These are phyloP conservation scores for Tulasnella sp. DNA, from an alignment of 768 basidiomycete species.

Conservation along the genomic window DNA sequence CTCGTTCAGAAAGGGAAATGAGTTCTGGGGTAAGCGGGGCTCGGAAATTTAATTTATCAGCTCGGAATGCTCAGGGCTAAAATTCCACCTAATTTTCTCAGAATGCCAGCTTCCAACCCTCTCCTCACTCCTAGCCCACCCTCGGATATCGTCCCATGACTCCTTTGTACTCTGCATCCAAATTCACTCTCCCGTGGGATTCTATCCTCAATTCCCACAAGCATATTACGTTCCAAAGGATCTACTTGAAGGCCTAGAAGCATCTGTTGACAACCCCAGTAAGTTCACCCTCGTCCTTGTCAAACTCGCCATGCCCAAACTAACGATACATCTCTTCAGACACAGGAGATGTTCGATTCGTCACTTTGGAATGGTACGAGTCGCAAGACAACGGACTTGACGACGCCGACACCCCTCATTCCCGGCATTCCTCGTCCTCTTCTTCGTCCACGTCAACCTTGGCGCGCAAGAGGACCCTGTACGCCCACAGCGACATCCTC, in stretches of 20 bases:
- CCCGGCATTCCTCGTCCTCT: slow-evolving; percentile 44
- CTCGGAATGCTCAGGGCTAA: not conserved
- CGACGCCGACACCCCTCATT: slow-evolving; percentile 33
- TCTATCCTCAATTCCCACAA: slow-evolving; percentile 62
- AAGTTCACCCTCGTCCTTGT: slow-evolving; percentile 31
- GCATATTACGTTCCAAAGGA: slow-evolving; percentile 62
- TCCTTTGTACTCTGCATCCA: slow-evolving; percentile 72
- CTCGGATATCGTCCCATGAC: slow-evolving; percentile 55
- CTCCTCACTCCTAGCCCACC: slow-evolving; percentile 56
- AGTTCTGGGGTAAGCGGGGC: slow-evolving; percentile 63
- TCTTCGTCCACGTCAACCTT: slow-evolving; percentile 38
- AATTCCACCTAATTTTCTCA: slow-evolving; percentile 32
- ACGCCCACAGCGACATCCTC: slow-evolving; percentile 75
- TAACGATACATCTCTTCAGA: slow-evolving; percentile 38
- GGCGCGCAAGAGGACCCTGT: slow-evolving; percentile 68
- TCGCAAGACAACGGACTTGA: slow-evolving; percentile 33
- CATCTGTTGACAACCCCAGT: slow-evolving; percentile 69
- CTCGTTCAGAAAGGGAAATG: slow-evolving; percentile 63
- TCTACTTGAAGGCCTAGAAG: slow-evolving; percentile 63
- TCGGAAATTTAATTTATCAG: not conserved
- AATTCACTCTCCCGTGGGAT: slow-evolving; percentile 54
- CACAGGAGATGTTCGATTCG: slow-evolving; percentile 72
- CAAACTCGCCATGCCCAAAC: not conserved
- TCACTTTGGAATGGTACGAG: slow-evolving; percentile 57
- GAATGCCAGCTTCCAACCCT: slow-evolving; percentile 63